Evolutionary conservation across 1,284 basidiomycete genomes (phyloP).

Genomic region (Fomitopsis palustris): DNA sequence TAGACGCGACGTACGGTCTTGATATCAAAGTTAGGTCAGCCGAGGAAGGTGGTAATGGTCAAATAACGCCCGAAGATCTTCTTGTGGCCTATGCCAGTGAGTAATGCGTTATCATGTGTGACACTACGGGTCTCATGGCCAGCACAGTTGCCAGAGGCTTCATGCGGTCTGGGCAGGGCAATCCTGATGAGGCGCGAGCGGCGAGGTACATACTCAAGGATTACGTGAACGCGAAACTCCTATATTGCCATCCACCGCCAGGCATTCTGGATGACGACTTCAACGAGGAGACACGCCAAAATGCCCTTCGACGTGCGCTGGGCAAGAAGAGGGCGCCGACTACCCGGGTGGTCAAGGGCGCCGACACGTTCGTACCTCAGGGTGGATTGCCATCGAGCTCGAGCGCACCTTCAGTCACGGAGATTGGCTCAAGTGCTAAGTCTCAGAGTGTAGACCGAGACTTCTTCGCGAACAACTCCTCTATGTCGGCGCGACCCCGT

Average conservation of each 20-base stretch:
- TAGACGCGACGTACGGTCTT: slow-evolving; percentile 91
- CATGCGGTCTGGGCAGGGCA: slow-evolving; percentile 91
- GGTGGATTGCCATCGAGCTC: slow-evolving; percentile 17
- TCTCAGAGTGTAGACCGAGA: slow-evolving; percentile 74
- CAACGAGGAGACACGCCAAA: slow-evolving; percentile 71
- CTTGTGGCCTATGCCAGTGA: slow-evolving; percentile 88
- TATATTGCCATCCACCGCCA: slow-evolving; percentile 90
- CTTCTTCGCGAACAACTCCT: slow-evolving; percentile 70
- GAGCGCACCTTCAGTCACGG: slow-evolving; percentile 19
- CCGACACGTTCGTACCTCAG: slow-evolving; percentile 74
- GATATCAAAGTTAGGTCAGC: slow-evolving; percentile 61
- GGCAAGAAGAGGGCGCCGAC: slow-evolving; percentile 83
- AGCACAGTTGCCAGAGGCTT: slow-evolving; percentile 86
- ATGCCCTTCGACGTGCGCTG: slow-evolving; percentile 54
- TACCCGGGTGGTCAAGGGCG: slow-evolving; percentile 78
- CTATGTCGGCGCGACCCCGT: slow-evolving; percentile 58
- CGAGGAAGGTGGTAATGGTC: slow-evolving; percentile 87
- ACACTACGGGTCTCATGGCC: background rate
- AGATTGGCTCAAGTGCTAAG: slow-evolving; percentile 42
- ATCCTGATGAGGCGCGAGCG: slow-evolving; percentile 94
- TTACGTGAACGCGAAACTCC: slow-evolving; percentile 92
- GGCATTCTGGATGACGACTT: slow-evolving; percentile 67
- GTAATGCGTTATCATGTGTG: slow-evolving; percentile 28
- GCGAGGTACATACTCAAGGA: slow-evolving; percentile 96
- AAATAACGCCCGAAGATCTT: slow-evolving; percentile 80